Conservation (phyloP, 106 monocot species). For the Vanilla planifolia region DNA sequence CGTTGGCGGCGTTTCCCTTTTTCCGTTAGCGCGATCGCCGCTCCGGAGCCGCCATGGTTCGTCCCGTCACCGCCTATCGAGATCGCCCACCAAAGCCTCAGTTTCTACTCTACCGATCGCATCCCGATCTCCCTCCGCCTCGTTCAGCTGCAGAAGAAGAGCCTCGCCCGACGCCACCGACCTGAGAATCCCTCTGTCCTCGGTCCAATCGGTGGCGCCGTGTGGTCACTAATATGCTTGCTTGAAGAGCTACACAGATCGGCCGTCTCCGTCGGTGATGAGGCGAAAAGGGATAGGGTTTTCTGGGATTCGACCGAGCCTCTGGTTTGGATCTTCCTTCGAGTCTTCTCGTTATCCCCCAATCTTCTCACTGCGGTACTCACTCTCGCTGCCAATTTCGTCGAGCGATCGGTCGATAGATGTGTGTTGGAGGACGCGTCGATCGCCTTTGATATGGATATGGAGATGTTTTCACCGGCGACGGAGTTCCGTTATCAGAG, state of each 20-base stretch:
- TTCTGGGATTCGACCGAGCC: slow-evolving; percentile 25
- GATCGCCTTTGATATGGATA: not conserved
- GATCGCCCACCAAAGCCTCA: not conserved
- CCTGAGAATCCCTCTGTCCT: slow-evolving; percentile 3
- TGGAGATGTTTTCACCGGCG: not conserved
- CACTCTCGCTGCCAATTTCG: slow-evolving; percentile 19
- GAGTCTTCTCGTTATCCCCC: slow-evolving; percentile 45
- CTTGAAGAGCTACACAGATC: slow-evolving; percentile 35
- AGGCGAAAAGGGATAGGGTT: not conserved
- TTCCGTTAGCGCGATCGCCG: not conserved
- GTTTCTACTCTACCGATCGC: slow-evolving; percentile 6
- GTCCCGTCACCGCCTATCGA: slow-evolving; percentile 25
- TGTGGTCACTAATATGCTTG: slow-evolving; percentile 26
- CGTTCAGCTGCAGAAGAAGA: slow-evolving; percentile 42
- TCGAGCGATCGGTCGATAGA: slow-evolving; percentile 18
- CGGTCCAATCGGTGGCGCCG: slow-evolving; percentile 16
- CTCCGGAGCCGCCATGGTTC: slow-evolving; percentile 41
- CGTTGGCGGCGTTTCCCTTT: not conserved
- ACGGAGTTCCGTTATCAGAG: not conserved
- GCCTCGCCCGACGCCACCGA: not conserved
- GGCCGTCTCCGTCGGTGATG: not conserved
- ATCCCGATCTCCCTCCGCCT: slow-evolving; percentile 44
- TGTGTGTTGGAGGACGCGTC: not conserved
- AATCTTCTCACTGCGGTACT: slow-evolving; percentile 27
- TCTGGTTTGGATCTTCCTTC: slow-evolving; percentile 39